Evolutionary conservation across 345 rosid species (phyloP).

Genomic region (Populus davidiana): DNA sequence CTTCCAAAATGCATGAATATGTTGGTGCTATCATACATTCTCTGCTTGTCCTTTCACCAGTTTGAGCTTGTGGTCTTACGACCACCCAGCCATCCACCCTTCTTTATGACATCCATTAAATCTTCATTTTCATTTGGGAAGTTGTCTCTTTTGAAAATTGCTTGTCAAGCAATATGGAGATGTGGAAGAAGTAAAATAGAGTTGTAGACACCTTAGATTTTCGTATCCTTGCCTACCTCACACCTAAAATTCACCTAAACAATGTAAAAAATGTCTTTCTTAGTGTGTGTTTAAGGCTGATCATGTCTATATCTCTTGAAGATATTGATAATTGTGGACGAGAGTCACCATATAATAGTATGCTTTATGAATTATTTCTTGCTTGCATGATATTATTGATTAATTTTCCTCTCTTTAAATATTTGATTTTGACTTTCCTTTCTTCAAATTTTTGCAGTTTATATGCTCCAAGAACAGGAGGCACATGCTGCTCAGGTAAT

Average conservation of each 20-base stretch:
- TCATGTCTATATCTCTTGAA: background rate
- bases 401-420: background rate
- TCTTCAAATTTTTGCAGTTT: constrained; percentile 44
- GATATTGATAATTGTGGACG: background rate
- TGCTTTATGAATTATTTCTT: background rate
- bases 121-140: background rate
- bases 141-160: background rate
- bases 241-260: background rate
- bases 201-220: background rate
- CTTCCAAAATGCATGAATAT: background rate
- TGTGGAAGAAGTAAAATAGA: background rate
- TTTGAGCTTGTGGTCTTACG: background rate
- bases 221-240: background rate
- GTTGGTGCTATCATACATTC: background rate
- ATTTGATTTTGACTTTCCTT: background rate
- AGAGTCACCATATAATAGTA: background rate
- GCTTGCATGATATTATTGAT: background rate
- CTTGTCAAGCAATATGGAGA: background rate
- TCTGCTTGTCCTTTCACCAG: background rate
- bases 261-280: background rate
- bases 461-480: constrained; percentile 85
- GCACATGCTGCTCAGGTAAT: constrained; percentile 87
- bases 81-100: background rate
- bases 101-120: background rate
- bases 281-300: background rate